These are phyloP conservation scores for Talaromyces funiculosus DNA, from an alignment of 2,329 filamentous ascomycete species.

Conservation along the genomic window DNA sequence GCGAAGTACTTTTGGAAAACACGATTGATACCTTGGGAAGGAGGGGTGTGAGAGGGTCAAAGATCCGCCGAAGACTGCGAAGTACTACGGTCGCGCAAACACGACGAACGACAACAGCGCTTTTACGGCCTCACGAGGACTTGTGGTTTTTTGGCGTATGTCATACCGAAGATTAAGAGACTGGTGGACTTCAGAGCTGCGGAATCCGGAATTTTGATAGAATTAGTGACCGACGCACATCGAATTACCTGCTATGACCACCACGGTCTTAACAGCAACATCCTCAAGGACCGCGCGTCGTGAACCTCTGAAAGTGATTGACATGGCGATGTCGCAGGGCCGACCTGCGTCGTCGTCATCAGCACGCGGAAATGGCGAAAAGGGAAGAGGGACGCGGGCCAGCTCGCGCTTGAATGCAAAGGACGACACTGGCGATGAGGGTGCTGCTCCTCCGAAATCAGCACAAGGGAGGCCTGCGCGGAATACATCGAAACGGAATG, in stretches of 20 bases:
- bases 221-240: background rate
- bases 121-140: background rate
- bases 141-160: background rate
- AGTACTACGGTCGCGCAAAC: background rate
- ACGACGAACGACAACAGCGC: background rate
- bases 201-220: background rate
- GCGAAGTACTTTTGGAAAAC: background rate
- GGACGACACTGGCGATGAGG: slow-evolving; percentile 21
- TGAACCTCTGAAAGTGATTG: slow-evolving; percentile 31
- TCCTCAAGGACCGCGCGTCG: slow-evolving; percentile 31
- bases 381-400: slow-evolving; percentile 19
- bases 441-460: slow-evolving; percentile 14
- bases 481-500: slow-evolving; percentile 37
- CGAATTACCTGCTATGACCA: slow-evolving; percentile 28
- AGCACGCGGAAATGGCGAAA: slow-evolving; percentile 10
- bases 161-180: background rate
- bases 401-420: slow-evolving; percentile 36
- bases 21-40: background rate
- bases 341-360: slow-evolving; percentile 28
- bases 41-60: background rate
- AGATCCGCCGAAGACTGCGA: background rate
- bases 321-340: slow-evolving; percentile 36
- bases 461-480: slow-evolving; percentile 21
- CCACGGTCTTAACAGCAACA: slow-evolving; percentile 31
- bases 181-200: background rate